Evolutionary conservation across 2,329 filamentous ascomycete species (phyloP).

Genomic region (Arthroderma sp.): DNA sequence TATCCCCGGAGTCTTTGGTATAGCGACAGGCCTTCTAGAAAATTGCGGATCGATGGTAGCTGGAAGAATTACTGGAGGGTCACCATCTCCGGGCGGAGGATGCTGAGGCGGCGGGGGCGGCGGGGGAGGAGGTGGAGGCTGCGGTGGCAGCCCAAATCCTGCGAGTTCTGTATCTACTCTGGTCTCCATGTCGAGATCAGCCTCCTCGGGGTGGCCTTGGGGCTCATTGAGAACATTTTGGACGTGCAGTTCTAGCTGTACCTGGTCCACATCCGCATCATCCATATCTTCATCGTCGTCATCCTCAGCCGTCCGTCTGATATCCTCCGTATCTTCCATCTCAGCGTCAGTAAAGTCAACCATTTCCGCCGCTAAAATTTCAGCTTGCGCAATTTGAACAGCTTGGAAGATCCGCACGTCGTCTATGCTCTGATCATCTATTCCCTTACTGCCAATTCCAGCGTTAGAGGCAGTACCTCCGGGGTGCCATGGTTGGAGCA

Average conservation of each 20-base stretch:
- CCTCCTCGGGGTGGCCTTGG: conserved; percentile 34
- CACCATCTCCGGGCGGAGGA: conserved; percentile 28
- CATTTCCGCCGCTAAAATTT: conserved; percentile 29
- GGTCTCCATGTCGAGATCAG: conserved; percentile 39
- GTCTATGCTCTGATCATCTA: conserved; percentile 66
- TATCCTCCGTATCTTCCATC: conserved; percentile 38
- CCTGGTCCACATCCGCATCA: conserved; percentile 35
- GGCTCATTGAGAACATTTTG: conserved; percentile 14
- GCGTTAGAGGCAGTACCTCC: conserved; percentile 76
- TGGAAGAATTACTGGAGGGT: background rate
- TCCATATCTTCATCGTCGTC: conserved; percentile 27
- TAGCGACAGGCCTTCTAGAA: conserved; percentile 38
- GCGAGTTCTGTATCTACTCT: conserved; percentile 63
- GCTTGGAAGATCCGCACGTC: conserved; percentile 19
- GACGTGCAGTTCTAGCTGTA: conserved; percentile 21
- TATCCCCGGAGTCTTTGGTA: conserved; percentile 67
- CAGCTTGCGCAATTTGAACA: conserved; percentile 23
- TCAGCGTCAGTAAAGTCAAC: conserved; percentile 28
- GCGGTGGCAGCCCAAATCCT: conserved; percentile 56
- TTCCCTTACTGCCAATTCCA: conserved; percentile 61
- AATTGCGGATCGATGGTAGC: conserved; percentile 4
- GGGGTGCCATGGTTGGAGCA: conserved; percentile 74
- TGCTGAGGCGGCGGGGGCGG: conserved; percentile 42
- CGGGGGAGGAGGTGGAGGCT: conserved; percentile 36
- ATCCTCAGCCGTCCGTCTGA: conserved; percentile 23